Base-by-base conservation (phyloP, 148 eudicot genomes). In the Cornus controversa region DNA sequence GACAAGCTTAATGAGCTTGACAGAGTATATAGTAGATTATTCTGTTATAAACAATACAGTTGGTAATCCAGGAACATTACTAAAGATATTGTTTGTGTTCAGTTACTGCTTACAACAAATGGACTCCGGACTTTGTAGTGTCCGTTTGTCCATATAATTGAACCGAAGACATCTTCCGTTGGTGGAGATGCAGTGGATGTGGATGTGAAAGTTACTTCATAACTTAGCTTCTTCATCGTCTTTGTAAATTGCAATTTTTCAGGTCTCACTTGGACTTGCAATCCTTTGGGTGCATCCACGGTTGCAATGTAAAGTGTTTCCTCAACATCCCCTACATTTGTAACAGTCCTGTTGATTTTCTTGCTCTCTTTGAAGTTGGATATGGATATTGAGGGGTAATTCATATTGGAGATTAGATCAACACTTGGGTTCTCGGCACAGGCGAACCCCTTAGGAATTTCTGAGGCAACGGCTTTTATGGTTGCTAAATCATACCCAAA, bases 301-400 rank as follows among this genome's bases (percentile, higher is more conserved):
- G 45, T 71, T 25, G 78, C 89, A 0, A 74, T 80, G 74, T 93
- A 93, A 14, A 28, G 23, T 28, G 86, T 80, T 20, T 86, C 89
- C 60, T 28, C 82, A 25, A 74, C 86, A 53, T 24, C 76, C 13
- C 85, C 98, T 18, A 90, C 92, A 70, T 91, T 91, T 4, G 91
- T 91, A 23, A 91, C 93, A 2, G 89, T 90, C 71, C 96, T 87
- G 26, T 25, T 81, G 10, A 91, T 88, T 67, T 81, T 84, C 66
- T 78, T 82, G 54, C 83, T 71, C 31, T 70, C 72, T 36, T 65
- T 79, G 40, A 81, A 74, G 50, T 79, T 82, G 74, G 87, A 81
- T n/a, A 93, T 74, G 2, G 90, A 88, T 72, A 93, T 91, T 50
- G 98, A 90, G 0, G 94, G 96, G 73, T 91, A 89, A 80, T 93